A percentile compares a stretch with the other conserved stretches of the same genome.
Evolutionary conservation across 495 filamentous ascomycete genomes (phyloP).

Genomic region (Aspergillus hancockii): DNA sequence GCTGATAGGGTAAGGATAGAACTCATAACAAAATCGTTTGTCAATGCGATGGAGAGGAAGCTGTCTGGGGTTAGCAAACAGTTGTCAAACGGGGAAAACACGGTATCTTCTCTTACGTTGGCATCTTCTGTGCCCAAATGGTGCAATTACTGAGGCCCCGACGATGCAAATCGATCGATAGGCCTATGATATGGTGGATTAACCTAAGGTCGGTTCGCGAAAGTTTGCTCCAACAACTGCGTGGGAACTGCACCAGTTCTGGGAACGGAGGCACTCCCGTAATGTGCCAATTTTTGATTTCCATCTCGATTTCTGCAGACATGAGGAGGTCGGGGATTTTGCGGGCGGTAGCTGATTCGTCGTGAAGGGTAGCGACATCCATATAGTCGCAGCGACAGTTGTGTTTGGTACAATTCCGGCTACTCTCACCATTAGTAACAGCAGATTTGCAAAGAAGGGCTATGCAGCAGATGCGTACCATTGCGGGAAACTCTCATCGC

Average conservation of each 20-base stretch:
- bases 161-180: slow-evolving; percentile 77
- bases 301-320: slow-evolving; percentile 77
- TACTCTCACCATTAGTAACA: slow-evolving; percentile 33
- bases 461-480: slow-evolving; percentile 60
- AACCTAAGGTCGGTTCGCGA: slow-evolving; percentile 78
- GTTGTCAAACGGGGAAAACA: not conserved
- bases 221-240: slow-evolving; percentile 57
- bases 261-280: slow-evolving; percentile 88
- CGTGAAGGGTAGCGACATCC: slow-evolving; percentile 65
- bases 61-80: slow-evolving; percentile 43
- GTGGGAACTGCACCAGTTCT: slow-evolving; percentile 70
- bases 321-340: slow-evolving; percentile 78
- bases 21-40: slow-evolving; percentile 88
- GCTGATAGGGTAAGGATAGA: slow-evolving; percentile 87
- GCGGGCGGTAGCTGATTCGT: slow-evolving; percentile 64
- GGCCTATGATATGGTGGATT: slow-evolving; percentile 86
- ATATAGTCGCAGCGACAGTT: slow-evolving; percentile 98
- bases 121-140: slow-evolving; percentile 89
- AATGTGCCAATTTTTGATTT: slow-evolving; percentile 79
- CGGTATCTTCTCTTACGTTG: slow-evolving; percentile 64
- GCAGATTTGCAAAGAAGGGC: not conserved
- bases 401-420: slow-evolving; percentile 97
- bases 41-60: slow-evolving; percentile 79
- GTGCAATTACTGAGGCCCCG: slow-evolving; percentile 78
- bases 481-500: slow-evolving; percentile 96